These are phyloP conservation scores for Discostella pseudostelligera DNA, from an alignment of 108 stramenopile genomes.

Conservation along the genomic window DNA sequence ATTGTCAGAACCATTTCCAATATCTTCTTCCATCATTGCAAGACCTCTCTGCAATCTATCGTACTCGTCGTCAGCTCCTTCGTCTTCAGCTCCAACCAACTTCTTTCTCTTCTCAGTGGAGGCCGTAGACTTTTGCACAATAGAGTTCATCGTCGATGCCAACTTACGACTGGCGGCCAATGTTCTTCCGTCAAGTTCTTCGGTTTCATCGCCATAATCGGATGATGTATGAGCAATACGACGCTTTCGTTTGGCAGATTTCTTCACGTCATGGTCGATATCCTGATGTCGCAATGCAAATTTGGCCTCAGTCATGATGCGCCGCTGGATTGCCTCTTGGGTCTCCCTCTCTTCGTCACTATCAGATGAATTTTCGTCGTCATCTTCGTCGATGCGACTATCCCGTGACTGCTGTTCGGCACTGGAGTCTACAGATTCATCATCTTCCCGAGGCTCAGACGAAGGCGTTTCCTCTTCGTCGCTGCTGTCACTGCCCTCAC, in stretches of 20 bases:
- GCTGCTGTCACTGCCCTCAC: slow-evolving; percentile 37
- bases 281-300: slow-evolving; percentile 73
- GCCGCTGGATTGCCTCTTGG: slow-evolving; percentile 37
- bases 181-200: slow-evolving; percentile 49
- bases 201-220: slow-evolving; percentile 61
- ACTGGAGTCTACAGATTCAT: slow-evolving; percentile 7
- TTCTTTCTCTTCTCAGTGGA: slow-evolving; percentile 39
- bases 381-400: slow-evolving; percentile 7
- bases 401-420: slow-evolving; percentile 1
- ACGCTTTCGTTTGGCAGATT: slow-evolving; percentile 9
- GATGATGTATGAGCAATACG: slow-evolving; percentile 23
- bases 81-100: slow-evolving; percentile 35
- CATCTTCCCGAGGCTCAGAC: slow-evolving; percentile 33
- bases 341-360: slow-evolving; percentile 38
- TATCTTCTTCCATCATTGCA: slow-evolving; percentile 81
- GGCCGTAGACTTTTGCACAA: slow-evolving; percentile 59
- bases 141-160: slow-evolving; percentile 71
- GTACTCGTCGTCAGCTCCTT: slow-evolving; percentile 59
- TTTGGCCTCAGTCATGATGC: slow-evolving; percentile 62
- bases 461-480: slow-evolving; percentile 29
- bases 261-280: slow-evolving; percentile 28
- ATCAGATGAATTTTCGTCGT: slow-evolving; percentile 19
- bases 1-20: slow-evolving; percentile 52
- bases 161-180: slow-evolving; percentile 46
- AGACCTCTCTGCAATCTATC: slow-evolving; percentile 57